phyloP scores from a whole-genome alignment of 139 green algal species.

The Picochlorum sp. region DNA sequence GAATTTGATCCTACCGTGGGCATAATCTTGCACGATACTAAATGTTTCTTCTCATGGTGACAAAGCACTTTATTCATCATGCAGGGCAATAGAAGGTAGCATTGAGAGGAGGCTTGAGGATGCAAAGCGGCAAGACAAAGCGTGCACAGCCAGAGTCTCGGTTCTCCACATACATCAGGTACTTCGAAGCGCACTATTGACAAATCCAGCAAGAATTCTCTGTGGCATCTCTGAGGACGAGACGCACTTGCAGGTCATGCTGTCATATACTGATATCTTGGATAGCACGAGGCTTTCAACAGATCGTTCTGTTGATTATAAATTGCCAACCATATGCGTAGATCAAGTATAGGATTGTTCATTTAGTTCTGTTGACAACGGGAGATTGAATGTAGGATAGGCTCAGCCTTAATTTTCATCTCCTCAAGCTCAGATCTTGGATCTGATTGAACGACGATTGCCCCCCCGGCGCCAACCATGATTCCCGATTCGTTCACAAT shows the following conservation, averaged over 20 bases:
- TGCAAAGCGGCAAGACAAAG: slow-evolving; percentile 9
- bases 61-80: too few relatives aligned
- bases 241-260: slow-evolving; percentile 1
- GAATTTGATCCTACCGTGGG: too few relatives aligned
- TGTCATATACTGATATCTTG: neutral
- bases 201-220: slow-evolving; percentile 37
- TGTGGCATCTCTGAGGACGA: slow-evolving; percentile 35
- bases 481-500: slow-evolving; percentile 41
- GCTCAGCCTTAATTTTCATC: slow-evolving; percentile 85
- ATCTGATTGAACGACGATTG: slow-evolving; percentile 74
- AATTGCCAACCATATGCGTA: neutral
- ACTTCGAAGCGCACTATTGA: slow-evolving; percentile 38
- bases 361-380: too few relatives aligned
- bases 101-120: slow-evolving; percentile 39
- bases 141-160: slow-evolving; percentile 17
- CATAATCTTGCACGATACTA: too few relatives aligned
- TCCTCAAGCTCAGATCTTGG: slow-evolving; percentile 77
- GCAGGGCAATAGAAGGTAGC: slow-evolving; percentile 12
- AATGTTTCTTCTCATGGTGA: too few relatives aligned
- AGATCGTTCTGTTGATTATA: neutral
- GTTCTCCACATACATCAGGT: slow-evolving; percentile 52
- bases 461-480: slow-evolving; percentile 84
- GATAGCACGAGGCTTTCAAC: neutral
- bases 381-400: slow-evolving; percentile 32
- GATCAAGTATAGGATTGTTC: too few relatives aligned